Evolutionary conservation across 2,329 filamentous ascomycete genomes (phyloP), one percentile per base, ranked within the genome.

Genomic region (Cyphellophora europaea): DNA sequence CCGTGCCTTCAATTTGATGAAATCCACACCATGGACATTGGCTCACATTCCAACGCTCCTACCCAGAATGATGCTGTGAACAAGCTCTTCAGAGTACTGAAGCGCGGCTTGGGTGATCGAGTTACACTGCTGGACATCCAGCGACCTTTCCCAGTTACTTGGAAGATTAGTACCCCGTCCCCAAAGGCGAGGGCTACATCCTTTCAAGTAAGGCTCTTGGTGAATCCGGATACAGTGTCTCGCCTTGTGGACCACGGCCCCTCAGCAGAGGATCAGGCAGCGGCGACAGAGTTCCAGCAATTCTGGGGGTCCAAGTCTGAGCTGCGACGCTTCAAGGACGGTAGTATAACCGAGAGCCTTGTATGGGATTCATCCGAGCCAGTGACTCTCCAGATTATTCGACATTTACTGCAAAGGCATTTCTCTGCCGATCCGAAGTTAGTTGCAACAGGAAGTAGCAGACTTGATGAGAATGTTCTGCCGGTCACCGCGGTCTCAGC

Each of bases 271-370:
- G 74, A 91, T 41, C 87, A 89, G 57, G 78, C 82, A 44, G 84
- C 86, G 44, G 82, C 87, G 15, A 77, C 78, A 6, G 71, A 71
- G 19, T 98, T 95, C 57, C 82, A 85, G 21, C 75, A 79, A 19
- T 96, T 98, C 55, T 98, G 93, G 91, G 91, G 89, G 5, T 81
- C 89, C 6, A 93, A 91, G 55, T 76, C 91, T 2, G 91, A 98
- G 57, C 69, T 98, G 30, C 77, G 91, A 45, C 82, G 91, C 13
- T 98, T 98, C 67, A 93, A 88, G 50, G 87, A 96, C 52, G 91
- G 91, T 14, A 89, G 81, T 49, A 95, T 98, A 46, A 70, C 87
- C 6, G 93, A 98, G 58, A 94, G 84, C 51, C 66, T 96, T 18
- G 79, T 93, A 13, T 98, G 91, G 91, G 69, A 69, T 2, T 65